Base-by-base conservation (phyloP, 176 grass and related monocot species). In the Musa schizocarpa region DNA sequence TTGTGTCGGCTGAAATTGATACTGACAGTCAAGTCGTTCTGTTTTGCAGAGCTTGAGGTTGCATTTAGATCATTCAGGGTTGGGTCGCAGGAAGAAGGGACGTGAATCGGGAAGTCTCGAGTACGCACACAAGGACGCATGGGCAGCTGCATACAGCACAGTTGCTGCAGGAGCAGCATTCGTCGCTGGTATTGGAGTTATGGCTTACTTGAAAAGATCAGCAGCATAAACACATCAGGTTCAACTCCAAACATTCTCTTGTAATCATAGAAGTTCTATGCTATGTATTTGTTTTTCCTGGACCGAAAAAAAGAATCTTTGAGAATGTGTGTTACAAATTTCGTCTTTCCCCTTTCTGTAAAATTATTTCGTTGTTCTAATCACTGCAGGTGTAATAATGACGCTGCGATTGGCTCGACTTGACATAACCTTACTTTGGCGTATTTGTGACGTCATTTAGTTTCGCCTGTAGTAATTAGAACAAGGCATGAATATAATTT, bases 151-250 rank as follows among this genome's bases (percentile, higher is more conserved):
- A 0, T 92, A 92, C 82, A 87, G 88, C 21, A 56, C 90, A 0
- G 90, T 94, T 2, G 95, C 95, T 0, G 95, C 95, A 8, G 82
- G 95, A 3, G 95, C 95, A 2, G 90, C 95, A 71, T 81, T 99
- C 2, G 88, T 99, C 23, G 88, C 90, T 12, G 90, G 95, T 51
- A 85, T 99, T 52, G 90, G 90, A 12, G 86, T 94, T 10, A 92
- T 99, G 95, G 95, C 90, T 1, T 99, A 94, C 83, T 87, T 99
- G 85, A 99, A 87, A 65, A 85, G 88, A 74, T 71, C 84, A 11
- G 79, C 87, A 3, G 69, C 76, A 56, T 88, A 83, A 27, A 51
- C 53, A 58, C 2, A 17, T 52, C 12, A 13, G 29, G 56, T 12
- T 64, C 29, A 10, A 65, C 53, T 16, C 65, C 34, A 49, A 17